phyloP scores from a whole-genome alignment of 148 eudicot genomes.

The Arctostaphylos glauca region DNA sequence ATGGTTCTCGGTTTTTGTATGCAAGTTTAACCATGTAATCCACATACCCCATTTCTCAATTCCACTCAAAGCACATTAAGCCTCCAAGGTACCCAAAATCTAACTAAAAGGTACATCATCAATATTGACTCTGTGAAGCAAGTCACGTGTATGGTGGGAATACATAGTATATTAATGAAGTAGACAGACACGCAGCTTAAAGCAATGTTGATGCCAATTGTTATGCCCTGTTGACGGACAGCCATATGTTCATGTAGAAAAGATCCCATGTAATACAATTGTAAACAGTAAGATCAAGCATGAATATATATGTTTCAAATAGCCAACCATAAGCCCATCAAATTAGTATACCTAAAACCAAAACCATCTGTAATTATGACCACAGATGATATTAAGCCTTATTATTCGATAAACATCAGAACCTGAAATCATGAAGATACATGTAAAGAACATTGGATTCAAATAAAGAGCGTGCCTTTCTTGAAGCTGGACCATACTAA shows the following conservation, averaged over 20 bases:
- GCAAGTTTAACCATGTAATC: neutral
- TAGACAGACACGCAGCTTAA: neutral
- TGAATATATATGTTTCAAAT: neutral
- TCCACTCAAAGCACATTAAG: conserved; percentile 1
- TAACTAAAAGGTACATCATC: neutral
- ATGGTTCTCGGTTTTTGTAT: neutral
- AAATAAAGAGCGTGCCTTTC: neutral
- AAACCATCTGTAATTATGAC: neutral
- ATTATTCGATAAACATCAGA: neutral
- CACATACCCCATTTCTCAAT: neutral
- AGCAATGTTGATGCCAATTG: neutral
- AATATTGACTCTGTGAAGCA: neutral
- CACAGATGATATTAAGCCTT: neutral
- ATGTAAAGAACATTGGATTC: neutral
- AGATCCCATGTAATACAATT: neutral
- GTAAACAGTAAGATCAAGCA: neutral
- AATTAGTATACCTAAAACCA: neutral
- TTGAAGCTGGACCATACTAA: neutral
- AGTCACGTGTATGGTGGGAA: neutral
- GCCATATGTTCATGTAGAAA: neutral
- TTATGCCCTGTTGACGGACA: neutral
- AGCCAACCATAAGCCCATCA: neutral
- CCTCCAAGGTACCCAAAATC: neutral
- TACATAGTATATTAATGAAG: too few relatives aligned
- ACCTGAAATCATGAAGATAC: neutral